These are phyloP conservation scores for Xenoacremonium recifei DNA, from an alignment of 2,329 filamentous ascomycete genomes.

Conservation along the genomic window DNA sequence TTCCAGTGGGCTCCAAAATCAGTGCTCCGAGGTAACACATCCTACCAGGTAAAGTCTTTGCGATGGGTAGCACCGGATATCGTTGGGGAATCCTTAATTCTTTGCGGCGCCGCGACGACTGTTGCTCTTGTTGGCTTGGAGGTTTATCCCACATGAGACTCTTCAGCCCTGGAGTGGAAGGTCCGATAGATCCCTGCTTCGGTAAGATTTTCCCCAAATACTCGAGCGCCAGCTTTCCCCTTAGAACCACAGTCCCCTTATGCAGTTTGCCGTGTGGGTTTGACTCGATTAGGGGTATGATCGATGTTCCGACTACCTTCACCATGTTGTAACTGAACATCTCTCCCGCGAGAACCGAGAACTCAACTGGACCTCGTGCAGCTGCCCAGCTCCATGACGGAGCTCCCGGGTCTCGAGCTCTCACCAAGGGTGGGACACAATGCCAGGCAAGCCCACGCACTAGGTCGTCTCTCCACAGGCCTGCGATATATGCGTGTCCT, in stretches of 20 bases:
- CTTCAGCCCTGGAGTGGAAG: neutral
- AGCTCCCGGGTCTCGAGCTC: neutral
- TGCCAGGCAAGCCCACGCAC: slow-evolving; percentile 2
- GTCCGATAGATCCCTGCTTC: neutral
- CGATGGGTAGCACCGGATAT: neutral
- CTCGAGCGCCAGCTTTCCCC: neutral
- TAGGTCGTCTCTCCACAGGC: neutral
- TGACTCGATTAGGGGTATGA: neutral
- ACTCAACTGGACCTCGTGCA: neutral
- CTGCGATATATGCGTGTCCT: neutral
- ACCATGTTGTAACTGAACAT: slow-evolving; percentile 3
- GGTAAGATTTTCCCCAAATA: neutral
- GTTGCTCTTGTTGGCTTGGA: neutral
- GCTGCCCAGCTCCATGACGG: slow-evolving; percentile 1
- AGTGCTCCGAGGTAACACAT: neutral
- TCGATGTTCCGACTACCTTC: neutral
- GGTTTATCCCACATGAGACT: neutral
- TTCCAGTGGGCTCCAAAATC: neutral
- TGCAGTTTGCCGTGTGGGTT: neutral
- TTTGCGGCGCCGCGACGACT: too few species aligned
- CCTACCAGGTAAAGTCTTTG: neutral
- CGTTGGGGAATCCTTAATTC: too few species aligned
- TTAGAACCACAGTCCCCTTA: neutral
- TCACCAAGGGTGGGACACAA: neutral
- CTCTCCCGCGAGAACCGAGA: neutral